Evolutionary conservation across 2,329 filamentous ascomycete species (phyloP), one percentile per base, ranked within the genome.

Genomic region (Lecanoromycetidae sp.): DNA sequence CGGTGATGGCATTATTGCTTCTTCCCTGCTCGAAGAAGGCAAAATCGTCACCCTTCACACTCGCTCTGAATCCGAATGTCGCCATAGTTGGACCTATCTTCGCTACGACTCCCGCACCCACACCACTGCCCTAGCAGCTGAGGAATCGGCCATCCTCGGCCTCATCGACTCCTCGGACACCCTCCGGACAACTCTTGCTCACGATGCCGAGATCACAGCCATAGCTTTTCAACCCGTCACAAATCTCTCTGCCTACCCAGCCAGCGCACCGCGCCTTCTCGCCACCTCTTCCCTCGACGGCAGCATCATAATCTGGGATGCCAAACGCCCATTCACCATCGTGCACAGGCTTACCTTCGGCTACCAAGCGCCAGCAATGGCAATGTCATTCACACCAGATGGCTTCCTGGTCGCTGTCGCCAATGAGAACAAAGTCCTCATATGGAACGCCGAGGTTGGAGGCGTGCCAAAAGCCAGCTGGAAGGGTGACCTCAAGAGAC

Each of bases 371-470:
- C 66, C 68, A 4, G 61, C 67, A 38, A 60, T 71, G 35, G 60
- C 63, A 2, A 57, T 66, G 39, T 58, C 62, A 26, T 71, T 71
- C 52, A 70, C 69, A 5, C 66, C 68, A 1, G 68, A 71, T 52
- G 68, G 69, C 9, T 69, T 66, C 46, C 65, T 66, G 26, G 55
- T 71, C 27, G 63, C 66, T 29, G 69, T 66, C 35, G 67, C 66
- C 19, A 67, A 64, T 51, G 63, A 65, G 39, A 63, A 68, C 44
- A 60, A 57, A 40, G 55, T 70, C 20, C 64, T 65, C 17, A 68
- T 71, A 22, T 71, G 69, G 69, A 69, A 67, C 52, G 63, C 61
- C 29, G 67, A 70, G 41, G 63, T 62, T 4, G 64, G 67, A 32
- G 59, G 54, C 25, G 55, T 61, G 12, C 58, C 64, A 4, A 54